phyloP scores from a whole-genome alignment of 1,284 basidiomycete genomes.

The Marasmius tenuissimus region DNA sequence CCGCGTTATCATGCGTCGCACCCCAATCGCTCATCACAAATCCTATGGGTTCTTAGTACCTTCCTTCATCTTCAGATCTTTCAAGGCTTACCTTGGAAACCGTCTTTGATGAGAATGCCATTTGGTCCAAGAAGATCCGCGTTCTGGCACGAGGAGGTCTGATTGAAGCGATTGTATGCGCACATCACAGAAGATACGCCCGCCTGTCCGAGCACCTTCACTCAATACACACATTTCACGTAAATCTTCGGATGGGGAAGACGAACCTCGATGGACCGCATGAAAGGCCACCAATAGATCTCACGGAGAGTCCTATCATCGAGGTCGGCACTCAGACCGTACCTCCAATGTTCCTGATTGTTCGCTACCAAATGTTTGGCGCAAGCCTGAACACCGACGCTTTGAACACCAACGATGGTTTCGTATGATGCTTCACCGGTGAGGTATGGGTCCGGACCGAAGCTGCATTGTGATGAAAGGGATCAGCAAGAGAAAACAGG shows the following conservation, averaged over 20 bases:
- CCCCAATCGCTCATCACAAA: slow-evolving; percentile 52
- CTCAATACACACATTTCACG: neutral
- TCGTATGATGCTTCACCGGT: slow-evolving; percentile 63
- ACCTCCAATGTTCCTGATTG: slow-evolving; percentile 55
- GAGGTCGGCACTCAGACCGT: slow-evolving; percentile 45
- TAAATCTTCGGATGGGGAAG: neutral
- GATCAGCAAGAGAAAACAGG: neutral
- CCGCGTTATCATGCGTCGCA: slow-evolving; percentile 45
- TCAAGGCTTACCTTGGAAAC: slow-evolving; percentile 36
- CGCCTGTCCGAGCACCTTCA: slow-evolving; percentile 37
- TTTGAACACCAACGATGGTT: slow-evolving; percentile 62
- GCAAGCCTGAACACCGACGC: slow-evolving; percentile 60
- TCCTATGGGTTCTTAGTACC: slow-evolving; percentile 21
- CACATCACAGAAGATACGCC: slow-evolving; percentile 75
- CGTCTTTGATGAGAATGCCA: slow-evolving; percentile 35
- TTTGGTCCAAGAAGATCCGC: slow-evolving; percentile 33
- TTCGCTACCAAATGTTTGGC: slow-evolving; percentile 67
- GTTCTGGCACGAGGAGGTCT: slow-evolving; percentile 42
- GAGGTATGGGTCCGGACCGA: slow-evolving; percentile 67
- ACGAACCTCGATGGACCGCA: slow-evolving; percentile 44
- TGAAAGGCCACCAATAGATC: slow-evolving; percentile 59
- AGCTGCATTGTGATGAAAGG: slow-evolving; percentile 30
- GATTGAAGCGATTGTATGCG: slow-evolving; percentile 58
- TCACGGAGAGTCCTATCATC: slow-evolving; percentile 69
- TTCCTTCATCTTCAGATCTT: too few species aligned